phyloP scores from a whole-genome alignment of 768 basidiomycete genomes.

The Panaeolus papilionaceus region DNA sequence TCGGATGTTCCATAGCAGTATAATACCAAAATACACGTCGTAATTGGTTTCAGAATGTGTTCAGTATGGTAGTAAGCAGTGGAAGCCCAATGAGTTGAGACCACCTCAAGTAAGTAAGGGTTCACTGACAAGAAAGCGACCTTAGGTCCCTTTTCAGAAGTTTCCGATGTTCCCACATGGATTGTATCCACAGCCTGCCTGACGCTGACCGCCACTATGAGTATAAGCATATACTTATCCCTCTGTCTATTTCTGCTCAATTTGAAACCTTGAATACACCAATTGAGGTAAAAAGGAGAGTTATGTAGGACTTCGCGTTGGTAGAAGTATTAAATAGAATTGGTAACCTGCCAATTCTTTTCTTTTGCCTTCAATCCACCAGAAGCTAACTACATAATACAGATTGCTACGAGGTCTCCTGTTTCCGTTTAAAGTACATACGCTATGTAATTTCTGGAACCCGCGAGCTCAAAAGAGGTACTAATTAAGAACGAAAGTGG shows the following conservation, averaged over 20 bases:
- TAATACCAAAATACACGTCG: neutral
- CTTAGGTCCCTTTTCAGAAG: neutral
- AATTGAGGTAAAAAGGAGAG: neutral
- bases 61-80: neutral
- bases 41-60: neutral
- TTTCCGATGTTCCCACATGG: neutral
- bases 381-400: neutral
- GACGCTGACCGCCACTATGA: too few species aligned
- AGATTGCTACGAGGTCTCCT: neutral
- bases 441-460: neutral
- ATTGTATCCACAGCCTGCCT: neutral
- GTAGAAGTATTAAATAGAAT: neutral
- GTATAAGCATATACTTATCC: too few species aligned
- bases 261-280: too few species aligned
- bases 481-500: slow-evolving; percentile 10
- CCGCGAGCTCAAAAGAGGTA: neutral
- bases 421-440: slow-evolving; percentile 1
- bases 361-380: neutral
- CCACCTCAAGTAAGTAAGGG: too few species aligned
- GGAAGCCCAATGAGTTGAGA: neutral
- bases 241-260: too few species aligned
- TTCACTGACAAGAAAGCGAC: neutral
- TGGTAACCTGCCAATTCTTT: neutral
- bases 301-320: too few species aligned
- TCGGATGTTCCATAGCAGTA: slow-evolving; percentile 70